Percentiles rank a stretch among this genome's conserved stretches.
These are phyloP conservation scores for Eremochloa ophiuroides DNA, from an alignment of 176 grass and related monocot genomes.

Conservation along the genomic window DNA sequence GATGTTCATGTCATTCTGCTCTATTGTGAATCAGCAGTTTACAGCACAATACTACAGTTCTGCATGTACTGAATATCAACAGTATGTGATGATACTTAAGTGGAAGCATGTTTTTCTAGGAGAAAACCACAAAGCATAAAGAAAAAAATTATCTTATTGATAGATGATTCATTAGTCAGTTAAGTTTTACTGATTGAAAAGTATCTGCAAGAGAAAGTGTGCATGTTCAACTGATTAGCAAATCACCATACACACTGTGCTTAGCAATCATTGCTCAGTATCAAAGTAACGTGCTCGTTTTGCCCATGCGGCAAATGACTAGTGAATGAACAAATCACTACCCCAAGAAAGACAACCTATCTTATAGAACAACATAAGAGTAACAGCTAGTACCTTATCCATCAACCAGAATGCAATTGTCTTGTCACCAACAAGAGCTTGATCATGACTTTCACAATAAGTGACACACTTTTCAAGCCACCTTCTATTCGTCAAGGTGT, in stretches of 20 bases:
- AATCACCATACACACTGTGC: neutral
- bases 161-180: neutral
- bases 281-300: neutral
- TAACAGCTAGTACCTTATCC: slow-evolving; percentile 47
- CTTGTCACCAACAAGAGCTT: slow-evolving; percentile 98
- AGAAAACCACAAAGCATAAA: neutral
- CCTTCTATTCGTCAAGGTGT: slow-evolving; percentile 91
- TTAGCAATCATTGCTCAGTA: neutral
- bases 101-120: neutral
- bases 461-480: slow-evolving; percentile 92
- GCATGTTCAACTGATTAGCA: slow-evolving; percentile 1
- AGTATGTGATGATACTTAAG: neutral
- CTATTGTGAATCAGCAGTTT: neutral
- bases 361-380: slow-evolving; percentile 1
- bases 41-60: neutral
- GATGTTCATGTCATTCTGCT: slow-evolving; percentile 16
- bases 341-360: slow-evolving; percentile 11
- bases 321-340: neutral
- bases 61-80: neutral
- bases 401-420: slow-evolving; percentile 98
- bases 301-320: neutral
- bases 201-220: neutral
- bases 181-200: neutral
- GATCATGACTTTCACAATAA: slow-evolving; percentile 98
- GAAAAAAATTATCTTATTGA: neutral